Conservation (phyloP, 192 early-diverging fungal species). For the Obelidium mucronatum region DNA sequence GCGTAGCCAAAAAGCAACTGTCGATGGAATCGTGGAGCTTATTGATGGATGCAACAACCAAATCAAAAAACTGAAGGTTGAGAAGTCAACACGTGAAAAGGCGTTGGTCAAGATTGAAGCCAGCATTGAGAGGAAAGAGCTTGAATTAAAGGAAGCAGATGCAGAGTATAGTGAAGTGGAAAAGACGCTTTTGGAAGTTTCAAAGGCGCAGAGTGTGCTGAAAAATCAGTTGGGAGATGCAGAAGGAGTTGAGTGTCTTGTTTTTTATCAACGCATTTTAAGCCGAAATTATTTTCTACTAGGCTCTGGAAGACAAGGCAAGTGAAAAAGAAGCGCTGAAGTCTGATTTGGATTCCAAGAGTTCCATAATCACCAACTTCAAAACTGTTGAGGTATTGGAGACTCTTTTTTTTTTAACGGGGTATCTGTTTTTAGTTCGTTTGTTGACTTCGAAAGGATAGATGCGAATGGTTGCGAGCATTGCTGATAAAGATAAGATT, state of each 20-base stretch:
- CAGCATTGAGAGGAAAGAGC: conserved; percentile 68
- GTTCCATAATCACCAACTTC: conserved; percentile 53
- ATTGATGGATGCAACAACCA: conserved; percentile 73
- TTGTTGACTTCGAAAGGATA: neutral
- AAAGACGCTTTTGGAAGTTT: conserved; percentile 59
- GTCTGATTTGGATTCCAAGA: conserved; percentile 70
- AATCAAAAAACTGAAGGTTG: conserved; percentile 75
- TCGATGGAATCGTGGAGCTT: conserved; percentile 80
- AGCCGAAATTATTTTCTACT: neutral
- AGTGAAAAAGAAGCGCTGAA: conserved; percentile 72
- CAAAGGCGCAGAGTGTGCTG: conserved; percentile 15
- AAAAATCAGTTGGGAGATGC: conserved; percentile 35
- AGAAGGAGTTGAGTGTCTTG: conserved; percentile 40
- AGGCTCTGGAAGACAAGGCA: conserved; percentile 73
- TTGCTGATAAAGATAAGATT: conserved; percentile 38
- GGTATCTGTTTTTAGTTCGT: neutral
- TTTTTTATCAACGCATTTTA: neutral
- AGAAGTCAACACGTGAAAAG: conserved; percentile 79
- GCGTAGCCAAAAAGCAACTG: conserved; percentile 83
- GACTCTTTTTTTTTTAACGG: neutral
- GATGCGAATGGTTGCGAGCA: neutral
- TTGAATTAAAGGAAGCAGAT: conserved; percentile 71
- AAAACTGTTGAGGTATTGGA: conserved; percentile 11
- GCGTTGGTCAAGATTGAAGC: conserved; percentile 72
- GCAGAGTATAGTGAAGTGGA: conserved; percentile 68